Conservation (phyloP, 306 rosid genomes). For the Corylus heterophylla region DNA sequence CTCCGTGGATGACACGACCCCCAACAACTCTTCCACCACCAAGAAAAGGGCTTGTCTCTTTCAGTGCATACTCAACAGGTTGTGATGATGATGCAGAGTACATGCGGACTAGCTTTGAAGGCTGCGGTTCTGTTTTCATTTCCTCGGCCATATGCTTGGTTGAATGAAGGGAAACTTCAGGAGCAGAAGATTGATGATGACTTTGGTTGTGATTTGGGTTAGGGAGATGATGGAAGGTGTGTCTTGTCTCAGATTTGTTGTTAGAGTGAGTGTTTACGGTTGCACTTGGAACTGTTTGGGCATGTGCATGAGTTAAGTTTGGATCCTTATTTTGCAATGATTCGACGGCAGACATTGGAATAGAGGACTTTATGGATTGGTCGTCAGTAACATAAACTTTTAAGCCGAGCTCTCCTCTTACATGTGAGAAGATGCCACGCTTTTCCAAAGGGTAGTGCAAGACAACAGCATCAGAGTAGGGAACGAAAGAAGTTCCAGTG, state of each 20-base stretch:
- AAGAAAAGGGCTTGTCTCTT: conserved; percentile 90
- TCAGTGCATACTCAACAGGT: conserved; percentile 75
- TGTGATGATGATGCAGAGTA: conserved; percentile 59
- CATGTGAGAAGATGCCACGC: conserved; percentile 70
- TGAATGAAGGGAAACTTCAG: conserved; percentile 34
- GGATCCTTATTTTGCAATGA: conserved; percentile 31
- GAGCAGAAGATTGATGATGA: conserved; percentile 39
- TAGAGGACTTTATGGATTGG: conserved; percentile 56
- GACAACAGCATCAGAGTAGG: conserved; percentile 75
- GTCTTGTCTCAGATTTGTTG: conserved; percentile 45
- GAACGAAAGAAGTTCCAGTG: conserved; percentile 78
- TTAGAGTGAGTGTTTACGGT: conserved; percentile 21
- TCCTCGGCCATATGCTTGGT: conserved; percentile 54
- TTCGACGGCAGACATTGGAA: conserved; percentile 39
- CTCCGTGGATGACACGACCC: conserved; percentile 66
- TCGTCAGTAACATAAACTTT: conserved; percentile 67
- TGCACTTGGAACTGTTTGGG: conserved; percentile 22
- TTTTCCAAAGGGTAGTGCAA: conserved; percentile 81
- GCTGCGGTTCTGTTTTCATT: conserved; percentile 56
- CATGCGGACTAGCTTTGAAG: conserved; percentile 58
- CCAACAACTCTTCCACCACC: conserved; percentile 94
- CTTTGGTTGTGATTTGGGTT: conserved; percentile 39
- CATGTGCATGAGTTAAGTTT: conserved; percentile 27
- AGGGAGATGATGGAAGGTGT: conserved; percentile 72
- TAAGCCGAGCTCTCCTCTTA: conserved; percentile 81